Conservation (phyloP, 2,329 filamentous ascomycete genomes). For the Penicillium hesseltinei region DNA sequence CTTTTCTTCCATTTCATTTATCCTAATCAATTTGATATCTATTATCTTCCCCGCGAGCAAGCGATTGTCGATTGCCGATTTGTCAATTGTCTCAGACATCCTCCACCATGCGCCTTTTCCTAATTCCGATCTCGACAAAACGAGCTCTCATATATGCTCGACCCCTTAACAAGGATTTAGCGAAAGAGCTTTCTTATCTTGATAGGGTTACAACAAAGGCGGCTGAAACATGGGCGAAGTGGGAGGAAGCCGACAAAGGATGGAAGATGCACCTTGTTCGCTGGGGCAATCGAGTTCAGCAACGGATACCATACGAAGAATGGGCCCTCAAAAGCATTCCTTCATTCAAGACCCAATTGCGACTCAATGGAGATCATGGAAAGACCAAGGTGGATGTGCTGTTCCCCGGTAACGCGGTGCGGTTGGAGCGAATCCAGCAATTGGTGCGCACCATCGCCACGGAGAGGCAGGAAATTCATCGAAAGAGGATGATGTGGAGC, state of each 20-base stretch:
- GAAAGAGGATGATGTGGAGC: slow-evolving; percentile 74
- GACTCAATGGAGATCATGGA: slow-evolving; percentile 62
- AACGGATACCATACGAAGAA: slow-evolving; percentile 91
- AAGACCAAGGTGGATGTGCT: slow-evolving; percentile 65
- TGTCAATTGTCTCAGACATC: neutral
- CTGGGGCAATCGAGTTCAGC: slow-evolving; percentile 82
- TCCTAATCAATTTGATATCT: neutral
- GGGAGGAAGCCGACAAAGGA: slow-evolving; percentile 78
- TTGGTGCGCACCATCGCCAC: slow-evolving; percentile 71
- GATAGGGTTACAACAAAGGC: slow-evolving; percentile 72
- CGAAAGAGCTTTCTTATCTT: slow-evolving; percentile 53
- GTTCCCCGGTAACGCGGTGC: slow-evolving; percentile 71
- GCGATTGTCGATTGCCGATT: neutral
- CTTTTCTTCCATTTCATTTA: neutral
- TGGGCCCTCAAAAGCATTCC: slow-evolving; percentile 97
- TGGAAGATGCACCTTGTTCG: slow-evolving; percentile 87
- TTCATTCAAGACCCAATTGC: slow-evolving; percentile 67
- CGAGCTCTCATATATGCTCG: slow-evolving; percentile 92
- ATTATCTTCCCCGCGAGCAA: neutral
- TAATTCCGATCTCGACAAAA: slow-evolving; percentile 87
- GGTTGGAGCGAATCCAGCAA: slow-evolving; percentile 59
- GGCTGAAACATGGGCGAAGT: slow-evolving; percentile 74
- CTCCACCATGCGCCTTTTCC: slow-evolving; percentile 77
- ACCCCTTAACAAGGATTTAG: slow-evolving; percentile 59
- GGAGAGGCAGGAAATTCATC: slow-evolving; percentile 77